Percentiles rank a stretch among this genome's conserved stretches.
These are phyloP conservation scores for Debaryomyces sp. DNA, from an alignment of 1,139 yeast species.

Conservation along the genomic window DNA sequence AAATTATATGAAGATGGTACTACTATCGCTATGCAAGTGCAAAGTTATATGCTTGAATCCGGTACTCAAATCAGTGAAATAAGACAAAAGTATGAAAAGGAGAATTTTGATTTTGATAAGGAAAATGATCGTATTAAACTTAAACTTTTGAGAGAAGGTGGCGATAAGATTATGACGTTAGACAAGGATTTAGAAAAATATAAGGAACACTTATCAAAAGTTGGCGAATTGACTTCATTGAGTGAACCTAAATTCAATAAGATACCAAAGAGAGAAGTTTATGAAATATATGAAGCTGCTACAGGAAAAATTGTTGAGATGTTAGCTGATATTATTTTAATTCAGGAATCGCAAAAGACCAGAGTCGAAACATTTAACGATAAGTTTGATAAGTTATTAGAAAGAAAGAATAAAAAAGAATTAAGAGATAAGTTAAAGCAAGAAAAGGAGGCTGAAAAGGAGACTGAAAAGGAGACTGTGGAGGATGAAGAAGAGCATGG, in stretches of 20 bases:
- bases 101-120: constrained; percentile 51
- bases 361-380: constrained; percentile 40
- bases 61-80: constrained; percentile 46
- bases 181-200: constrained; percentile 38
- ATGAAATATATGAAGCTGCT: constrained; percentile 35
- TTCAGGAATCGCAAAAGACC: constrained; percentile 44
- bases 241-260: constrained; percentile 28
- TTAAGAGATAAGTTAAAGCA: constrained; percentile 35
- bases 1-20: constrained; percentile 45
- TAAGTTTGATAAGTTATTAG: constrained; percentile 35
- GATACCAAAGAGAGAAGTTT: constrained; percentile 36
- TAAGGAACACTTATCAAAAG: constrained; percentile 33
- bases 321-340: constrained; percentile 30
- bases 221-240: constrained; percentile 31
- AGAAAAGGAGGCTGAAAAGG: constrained; percentile 22
- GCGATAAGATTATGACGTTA: constrained; percentile 38
- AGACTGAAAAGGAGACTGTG: constrained; percentile 16
- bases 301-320: constrained; percentile 37
- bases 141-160: constrained; percentile 32
- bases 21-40: constrained; percentile 41
- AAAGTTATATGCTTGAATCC: constrained; percentile 46
- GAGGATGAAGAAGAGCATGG: constrained; percentile 15
- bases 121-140: constrained; percentile 46
- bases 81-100: constrained; percentile 41
- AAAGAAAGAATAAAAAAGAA: constrained; percentile 40